phyloP scores from a whole-genome alignment of 495 filamentous ascomycete genomes.

The Aspergillus indologenus region DNA sequence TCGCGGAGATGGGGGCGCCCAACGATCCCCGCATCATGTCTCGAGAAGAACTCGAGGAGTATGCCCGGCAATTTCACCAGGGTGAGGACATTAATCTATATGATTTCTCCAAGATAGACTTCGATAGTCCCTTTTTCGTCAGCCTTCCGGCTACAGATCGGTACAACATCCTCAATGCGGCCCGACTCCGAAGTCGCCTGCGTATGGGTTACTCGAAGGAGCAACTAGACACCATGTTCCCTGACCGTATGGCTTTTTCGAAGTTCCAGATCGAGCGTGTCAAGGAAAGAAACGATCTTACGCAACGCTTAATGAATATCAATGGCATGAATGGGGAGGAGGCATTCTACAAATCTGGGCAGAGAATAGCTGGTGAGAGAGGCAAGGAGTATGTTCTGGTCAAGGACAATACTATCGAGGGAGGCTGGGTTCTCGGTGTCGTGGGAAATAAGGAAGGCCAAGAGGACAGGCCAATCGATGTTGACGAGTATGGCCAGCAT shows the following conservation, averaged over 20 bases:
- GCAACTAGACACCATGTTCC: conserved; percentile 93
- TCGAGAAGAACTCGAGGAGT: conserved; percentile 86
- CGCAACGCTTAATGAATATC: conserved; percentile 90
- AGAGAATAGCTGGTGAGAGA: conserved; percentile 82
- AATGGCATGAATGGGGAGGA: conserved; percentile 82
- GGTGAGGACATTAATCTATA: conserved; percentile 98
- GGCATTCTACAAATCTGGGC: conserved; percentile 58
- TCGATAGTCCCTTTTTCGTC: conserved; percentile 87
- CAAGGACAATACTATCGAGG: conserved; percentile 90
- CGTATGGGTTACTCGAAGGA: conserved; percentile 97
- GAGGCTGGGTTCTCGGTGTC: conserved; percentile 95
- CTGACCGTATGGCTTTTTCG: conserved; percentile 95
- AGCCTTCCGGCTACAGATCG: conserved; percentile 86
- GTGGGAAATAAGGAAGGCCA: conserved; percentile 80
- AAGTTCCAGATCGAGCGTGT: conserved; percentile 95
- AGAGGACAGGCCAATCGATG: conserved; percentile 80
- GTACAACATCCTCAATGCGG: conserved; percentile 96
- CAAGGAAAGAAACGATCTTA: conserved; percentile 87
- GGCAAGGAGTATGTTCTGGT: conserved; percentile 93
- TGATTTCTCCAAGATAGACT: conserved; percentile 98
- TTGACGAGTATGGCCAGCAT: conserved; percentile 63
- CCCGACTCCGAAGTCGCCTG: conserved; percentile 76
- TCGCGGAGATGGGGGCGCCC: conserved; percentile 81
- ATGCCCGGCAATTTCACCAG: conserved; percentile 83
- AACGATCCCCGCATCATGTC: conserved; percentile 95